Base-by-base conservation (phyloP, 805 yeast species). In the Cyberlindnera xishuangbannaensis region DNA sequence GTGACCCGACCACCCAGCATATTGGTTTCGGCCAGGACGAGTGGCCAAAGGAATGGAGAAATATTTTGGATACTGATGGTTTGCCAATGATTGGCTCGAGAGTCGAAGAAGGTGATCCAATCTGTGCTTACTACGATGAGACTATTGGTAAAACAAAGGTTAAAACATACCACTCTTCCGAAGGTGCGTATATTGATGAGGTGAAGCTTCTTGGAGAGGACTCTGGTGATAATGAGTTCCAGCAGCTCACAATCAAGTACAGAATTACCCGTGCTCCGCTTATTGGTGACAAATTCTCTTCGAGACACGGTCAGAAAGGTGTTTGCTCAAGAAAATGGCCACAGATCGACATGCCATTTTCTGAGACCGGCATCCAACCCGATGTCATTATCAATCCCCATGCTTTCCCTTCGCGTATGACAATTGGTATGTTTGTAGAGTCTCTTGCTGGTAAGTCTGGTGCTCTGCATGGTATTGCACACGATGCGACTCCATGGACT, bases 361-460 rank as follows among this genome's bases (percentile, higher is more conserved):
- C 86, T 45, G 98, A 92, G 64, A 69, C 84, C 21, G 98, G 98
- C 52, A 90, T 92, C 41, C 95, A 84, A 59, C 98, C 98, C 2
- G 98, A 92, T 64, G 83, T 92, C 48, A 92, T 92, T 55, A 92
- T 92, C 55, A 92, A 92, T 59, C 98, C 98, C 4, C 98, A 90
- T 60, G 98, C 97, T 47, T 92, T 90, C 90, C 98, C 98, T 50
- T 90, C 97, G 30, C 92, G 98, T 70, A 92, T 92, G 98, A 92
- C 98, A 10, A 90, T 92, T 62, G 98, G 98, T 68, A 92, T 92
- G 97, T 92, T 92, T 64, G 97, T 92, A 30, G 98, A 92, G 64
- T 83, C 95, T 34, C 64, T 92, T 37, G 97, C 98, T n/a, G 98
- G 98, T 55, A 92, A 92, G 62, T 92, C 97, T 5, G 98, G 98